Base-by-base conservation (phyloP, 352 stramenopile species). In the Paralagenidium karlingii region DNA sequence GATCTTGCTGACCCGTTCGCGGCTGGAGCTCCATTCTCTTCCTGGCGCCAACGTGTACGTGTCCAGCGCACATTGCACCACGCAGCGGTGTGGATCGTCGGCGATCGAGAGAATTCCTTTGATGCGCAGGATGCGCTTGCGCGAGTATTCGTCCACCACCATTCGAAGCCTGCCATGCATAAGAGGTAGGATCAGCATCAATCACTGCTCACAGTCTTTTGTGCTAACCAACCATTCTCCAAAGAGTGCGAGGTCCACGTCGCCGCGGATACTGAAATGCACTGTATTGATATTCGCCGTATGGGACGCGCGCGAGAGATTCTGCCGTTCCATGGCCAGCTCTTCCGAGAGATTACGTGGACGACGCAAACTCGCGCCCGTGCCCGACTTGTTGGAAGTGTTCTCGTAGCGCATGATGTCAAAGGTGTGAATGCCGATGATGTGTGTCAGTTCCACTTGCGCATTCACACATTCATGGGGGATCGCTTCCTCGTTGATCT, bases 41-140 rank as follows among this genome's bases (percentile, higher is more conserved):
- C n/a, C n/a, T n/a, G n/a, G n/a, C n/a, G n/a, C n/a, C n/a, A n/a
- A n/a, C n/a, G n/a, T n/a, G 33, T 85, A 89, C 12, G 85, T 45
- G 42, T 89, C 73, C 34, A 85, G 76, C 26, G 86, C 76, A n/a
- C 69, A 71, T 40, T 89, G 76, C 22, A 89, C 49, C 15, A 89
- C 79, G 37, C 68, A 82, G 49, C 86, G 86, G 40, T 69, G 64
- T 3, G 39, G 20, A 27, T 82, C 66, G 5, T 49, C 51, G 1
- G 47, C 54, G 31, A 89, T 50, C 18, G 61, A 52, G 9, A 89
- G 41, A 8, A 89, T 63, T 19, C 76, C 76, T 37, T 89, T 89
- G 34, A 89, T 53, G 27, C 76, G 76, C 46, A 83, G 86, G 18
- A 83, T 56, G n/a, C n/a, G n/a, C n/a, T n/a, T n/a, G n/a, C n/a